Evolutionary conservation across 148 eudicot species (phyloP), one percentile per base, ranked within the genome.

Genomic region (Rheum nobile): DNA sequence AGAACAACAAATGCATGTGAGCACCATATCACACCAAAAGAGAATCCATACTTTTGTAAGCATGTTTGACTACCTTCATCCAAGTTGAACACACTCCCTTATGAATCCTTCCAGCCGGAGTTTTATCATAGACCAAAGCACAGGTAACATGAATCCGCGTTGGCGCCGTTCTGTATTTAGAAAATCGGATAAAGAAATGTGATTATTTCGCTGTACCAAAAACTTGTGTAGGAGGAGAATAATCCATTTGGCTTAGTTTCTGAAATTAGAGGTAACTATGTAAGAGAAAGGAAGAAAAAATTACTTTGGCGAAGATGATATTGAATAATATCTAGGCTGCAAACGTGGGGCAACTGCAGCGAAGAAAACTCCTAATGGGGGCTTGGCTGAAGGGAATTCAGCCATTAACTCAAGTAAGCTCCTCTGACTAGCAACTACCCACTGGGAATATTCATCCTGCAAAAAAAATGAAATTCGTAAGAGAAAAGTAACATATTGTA

Each of bases 31-130:
- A 61, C 34, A 61, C 4, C 35, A 59, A 59, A 12, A 61, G 35
- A 26, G 65, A 8, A 19, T 55, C 65, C 13, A 26, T 22, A 26
- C 14, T 55, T 22, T 9, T 26, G 29, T 55, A 22, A 34, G 32
- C 44, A 35, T 11, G 16, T n/a, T 9, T 41, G 17, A 11, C 8
- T 71, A 95, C 98, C 98, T 91, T 95, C 91, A 95, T 95, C 98
- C 98, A 95, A 81, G 98, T 95, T 78, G 98, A 95, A 74, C 98
- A 95, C 67, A 95, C 76, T 80, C 98, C 98, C 79, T 87, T 92
- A 75, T 95, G 96, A 81, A 95, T 85, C 76, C 97, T 77, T 59
- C 99, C 99, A 8, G 91, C 80, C 6, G 96, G 96, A 65, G 91
- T 88, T 82, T 84, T 86, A 71, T 90, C 99, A 71, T 86, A 79